A percentile compares a stretch with the other conserved stretches of the same genome.
Conservation (phyloP, 148 eudicot species). For the Rhododendron molle region DNA sequence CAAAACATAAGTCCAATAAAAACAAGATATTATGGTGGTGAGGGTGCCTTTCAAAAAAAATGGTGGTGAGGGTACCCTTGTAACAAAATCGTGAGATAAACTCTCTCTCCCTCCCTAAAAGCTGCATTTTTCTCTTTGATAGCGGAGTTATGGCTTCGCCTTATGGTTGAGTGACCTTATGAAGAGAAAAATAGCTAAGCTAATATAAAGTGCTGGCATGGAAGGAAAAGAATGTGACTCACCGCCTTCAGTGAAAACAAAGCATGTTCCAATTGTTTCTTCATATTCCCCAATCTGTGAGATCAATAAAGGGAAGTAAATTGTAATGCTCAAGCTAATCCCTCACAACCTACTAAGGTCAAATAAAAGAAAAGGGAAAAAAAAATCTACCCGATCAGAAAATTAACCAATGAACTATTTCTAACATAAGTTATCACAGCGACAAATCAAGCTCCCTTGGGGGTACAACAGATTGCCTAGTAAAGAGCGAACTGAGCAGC, state of each 20-base stretch:
- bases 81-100: not conserved
- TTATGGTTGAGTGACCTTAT: not conserved
- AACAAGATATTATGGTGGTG: not conserved
- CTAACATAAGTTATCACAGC: not conserved
- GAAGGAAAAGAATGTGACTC: conserved; percentile 10
- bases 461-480: not conserved
- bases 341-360: not conserved
- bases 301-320: not conserved
- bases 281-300: conserved; percentile 71
- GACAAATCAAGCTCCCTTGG: not conserved
- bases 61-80: not conserved
- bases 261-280: conserved; percentile 82
- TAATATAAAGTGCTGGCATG: not conserved
- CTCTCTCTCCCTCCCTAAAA: not conserved
- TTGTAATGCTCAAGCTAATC: not conserved
- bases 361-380: not conserved
- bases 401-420: not conserved
- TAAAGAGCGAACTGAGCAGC: not conserved
- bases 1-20: not conserved
- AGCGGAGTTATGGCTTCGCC: not conserved
- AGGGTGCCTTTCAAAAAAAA: too few relatives aligned
- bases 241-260: conserved; percentile 65
- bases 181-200: not conserved
- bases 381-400: not conserved
- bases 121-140: not conserved